Conservation (phyloP, 2,329 filamentous ascomycete genomes). For the Bimuria novae-zelandiae region DNA sequence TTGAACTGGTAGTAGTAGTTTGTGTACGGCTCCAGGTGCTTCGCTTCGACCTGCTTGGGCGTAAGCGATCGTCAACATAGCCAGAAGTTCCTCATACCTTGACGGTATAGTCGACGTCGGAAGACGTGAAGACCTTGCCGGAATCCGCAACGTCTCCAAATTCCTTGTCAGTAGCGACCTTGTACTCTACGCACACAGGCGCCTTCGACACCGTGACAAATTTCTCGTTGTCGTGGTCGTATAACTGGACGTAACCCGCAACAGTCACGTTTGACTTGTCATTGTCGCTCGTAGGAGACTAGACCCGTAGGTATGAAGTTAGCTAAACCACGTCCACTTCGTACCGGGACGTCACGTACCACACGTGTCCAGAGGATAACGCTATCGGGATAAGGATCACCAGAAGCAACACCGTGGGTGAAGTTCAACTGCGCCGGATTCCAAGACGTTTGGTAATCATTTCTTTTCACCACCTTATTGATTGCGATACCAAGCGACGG, state of each 20-base stretch:
- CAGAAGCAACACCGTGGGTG: conserved; percentile 54
- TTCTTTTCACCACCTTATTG: conserved; percentile 63
- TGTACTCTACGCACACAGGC: conserved; percentile 71
- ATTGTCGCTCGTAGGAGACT: conserved; percentile 46
- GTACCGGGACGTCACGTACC: too few species aligned
- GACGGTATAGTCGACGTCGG: conserved; percentile 75
- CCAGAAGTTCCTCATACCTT: conserved; percentile 54
- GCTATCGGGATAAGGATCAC: conserved; percentile 51
- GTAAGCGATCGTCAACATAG: conserved; percentile 14
- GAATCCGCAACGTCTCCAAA: conserved; percentile 56
- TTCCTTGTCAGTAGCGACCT: conserved; percentile 57
- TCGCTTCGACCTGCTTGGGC: conserved; percentile 63
- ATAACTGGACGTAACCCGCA: conserved; percentile 60
- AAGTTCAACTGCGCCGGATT: conserved; percentile 33
- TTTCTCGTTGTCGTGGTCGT: conserved; percentile 59
- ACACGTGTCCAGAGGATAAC: conserved; percentile 43
- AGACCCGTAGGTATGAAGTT: too few species aligned
- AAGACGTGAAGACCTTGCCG: conserved; percentile 70
- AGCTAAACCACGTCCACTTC: too few species aligned
- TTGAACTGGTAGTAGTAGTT: conserved; percentile 73
- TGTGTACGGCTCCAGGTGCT: conserved; percentile 64
- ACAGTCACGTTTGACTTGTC: conserved; percentile 55
- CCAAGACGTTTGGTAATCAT: conserved; percentile 24
- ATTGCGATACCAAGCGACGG: conserved; percentile 67
- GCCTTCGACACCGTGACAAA: conserved; percentile 59